These are phyloP conservation scores for Candolleomyces efflorescens DNA, from an alignment of 768 basidiomycete species.

Conservation along the genomic window DNA sequence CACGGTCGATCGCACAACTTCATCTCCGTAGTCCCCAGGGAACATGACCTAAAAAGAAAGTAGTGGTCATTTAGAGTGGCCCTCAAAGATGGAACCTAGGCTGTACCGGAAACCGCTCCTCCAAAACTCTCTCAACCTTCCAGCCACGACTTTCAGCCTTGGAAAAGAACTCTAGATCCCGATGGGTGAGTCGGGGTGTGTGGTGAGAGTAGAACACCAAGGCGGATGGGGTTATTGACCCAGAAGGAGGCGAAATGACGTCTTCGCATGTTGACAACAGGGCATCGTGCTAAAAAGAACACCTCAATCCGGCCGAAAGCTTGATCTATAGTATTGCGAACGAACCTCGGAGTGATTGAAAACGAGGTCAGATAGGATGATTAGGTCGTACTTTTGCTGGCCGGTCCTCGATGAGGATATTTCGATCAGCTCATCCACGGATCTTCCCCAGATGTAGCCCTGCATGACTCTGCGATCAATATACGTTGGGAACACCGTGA, in stretches of 20 bases:
- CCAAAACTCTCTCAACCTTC: constrained; percentile 67
- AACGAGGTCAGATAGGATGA: constrained; percentile 89
- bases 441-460: constrained; percentile 82
- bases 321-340: not conserved
- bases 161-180: constrained; percentile 79
- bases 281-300: constrained; percentile 64
- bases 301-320: not conserved
- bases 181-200: constrained; percentile 74
- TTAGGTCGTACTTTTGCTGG: constrained; percentile 56
- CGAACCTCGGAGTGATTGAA: constrained; percentile 79
- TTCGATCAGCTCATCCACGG: constrained; percentile 42
- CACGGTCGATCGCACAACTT: constrained; percentile 72
- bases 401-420: constrained; percentile 14
- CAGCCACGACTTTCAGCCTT: constrained; percentile 63
- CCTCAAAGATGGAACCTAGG: not conserved
- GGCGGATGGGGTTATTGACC: not conserved
- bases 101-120: constrained; percentile 59
- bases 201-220: constrained; percentile 79
- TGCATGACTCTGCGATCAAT: not conserved
- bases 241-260: constrained; percentile 25
- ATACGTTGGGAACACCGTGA: constrained; percentile 11
- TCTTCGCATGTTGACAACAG: constrained; percentile 70
- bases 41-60: no score
- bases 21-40: constrained; percentile 74
- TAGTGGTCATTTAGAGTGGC: no score